Evolutionary conservation across 2,329 filamentous ascomycete species (phyloP).

Genomic region (Decorospora gaudefroyi): DNA sequence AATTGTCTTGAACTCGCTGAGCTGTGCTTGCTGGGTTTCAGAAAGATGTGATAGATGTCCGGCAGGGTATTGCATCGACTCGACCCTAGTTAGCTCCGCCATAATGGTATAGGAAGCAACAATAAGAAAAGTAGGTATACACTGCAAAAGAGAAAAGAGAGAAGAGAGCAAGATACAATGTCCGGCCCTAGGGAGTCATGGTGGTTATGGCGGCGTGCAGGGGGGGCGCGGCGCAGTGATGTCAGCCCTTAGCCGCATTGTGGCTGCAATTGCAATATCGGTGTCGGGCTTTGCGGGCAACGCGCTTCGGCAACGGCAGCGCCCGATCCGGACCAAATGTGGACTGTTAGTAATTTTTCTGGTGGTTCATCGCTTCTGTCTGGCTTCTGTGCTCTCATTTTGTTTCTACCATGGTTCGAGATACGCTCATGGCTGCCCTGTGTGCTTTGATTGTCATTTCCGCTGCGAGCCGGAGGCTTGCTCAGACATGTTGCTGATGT

Average conservation of each 20-base stretch:
- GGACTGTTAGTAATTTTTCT: slow-evolving; percentile 9
- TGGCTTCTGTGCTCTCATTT: slow-evolving; percentile 6
- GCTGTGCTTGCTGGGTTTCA: slow-evolving; percentile 66
- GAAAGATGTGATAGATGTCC: slow-evolving; percentile 83
- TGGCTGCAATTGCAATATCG: slow-evolving; percentile 19
- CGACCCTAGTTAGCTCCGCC: slow-evolving; percentile 44
- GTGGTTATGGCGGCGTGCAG: slow-evolving; percentile 25
- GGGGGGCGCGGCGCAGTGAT: slow-evolving; percentile 33
- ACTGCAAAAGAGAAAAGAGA: slow-evolving; percentile 7
- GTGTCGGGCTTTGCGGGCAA: slow-evolving; percentile 21
- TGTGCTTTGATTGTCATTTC: slow-evolving; percentile 13
- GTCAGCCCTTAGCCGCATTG: no score
- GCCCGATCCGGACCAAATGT: slow-evolving; percentile 26
- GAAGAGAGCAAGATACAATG: slow-evolving; percentile 18
- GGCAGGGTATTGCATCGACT: slow-evolving; percentile 64
- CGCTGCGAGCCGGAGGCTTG: slow-evolving; percentile 24
- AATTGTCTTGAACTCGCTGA: slow-evolving; percentile 72
- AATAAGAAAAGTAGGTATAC: slow-evolving; percentile 1
- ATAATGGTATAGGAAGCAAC: slow-evolving; percentile 21
- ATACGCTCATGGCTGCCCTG: slow-evolving; percentile 10
- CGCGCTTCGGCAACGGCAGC: slow-evolving; percentile 15
- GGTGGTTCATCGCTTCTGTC: slow-evolving; percentile 1
- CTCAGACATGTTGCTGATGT: slow-evolving; percentile 10
- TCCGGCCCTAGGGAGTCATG: slow-evolving; percentile 31
- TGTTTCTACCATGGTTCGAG: slow-evolving; percentile 16